Percentiles rank a stretch among this genome's conserved stretches.
Evolutionary conservation across 495 filamentous ascomycete species (phyloP).

Genomic region (Gamarada debralockiae): DNA sequence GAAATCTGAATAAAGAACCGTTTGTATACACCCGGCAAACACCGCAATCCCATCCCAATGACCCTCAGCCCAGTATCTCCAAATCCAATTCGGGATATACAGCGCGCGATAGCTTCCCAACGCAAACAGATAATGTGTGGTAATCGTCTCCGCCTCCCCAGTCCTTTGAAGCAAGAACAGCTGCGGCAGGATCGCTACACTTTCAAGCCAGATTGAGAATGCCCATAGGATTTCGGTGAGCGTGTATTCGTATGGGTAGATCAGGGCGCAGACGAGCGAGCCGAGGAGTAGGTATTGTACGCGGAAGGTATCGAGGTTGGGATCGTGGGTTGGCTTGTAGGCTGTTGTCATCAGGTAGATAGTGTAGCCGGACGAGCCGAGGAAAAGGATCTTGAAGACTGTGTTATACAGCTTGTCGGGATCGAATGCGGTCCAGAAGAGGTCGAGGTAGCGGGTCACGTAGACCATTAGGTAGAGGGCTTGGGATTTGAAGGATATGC

Average conservation of each 20-base stretch:
- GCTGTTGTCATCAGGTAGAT: slow-evolving; percentile 95
- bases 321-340: slow-evolving; percentile 94
- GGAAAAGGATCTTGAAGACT: slow-evolving; percentile 93
- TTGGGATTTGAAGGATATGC: slow-evolving; percentile 98
- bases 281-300: slow-evolving; percentile 86
- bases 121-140: slow-evolving; percentile 97
- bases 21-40: slow-evolving; percentile 85
- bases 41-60: slow-evolving; percentile 81
- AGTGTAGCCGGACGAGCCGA: slow-evolving; percentile 82
- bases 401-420: slow-evolving; percentile 81
- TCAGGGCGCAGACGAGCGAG: slow-evolving; percentile 69
- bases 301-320: slow-evolving; percentile 93
- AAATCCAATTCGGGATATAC: slow-evolving; percentile 99
- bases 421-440: slow-evolving; percentile 79
- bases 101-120: slow-evolving; percentile 85
- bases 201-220: slow-evolving; percentile 96
- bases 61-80: slow-evolving; percentile 71
- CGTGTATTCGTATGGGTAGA: slow-evolving; percentile 82
- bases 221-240: slow-evolving; percentile 82
- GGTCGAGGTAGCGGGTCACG: slow-evolving; percentile 79
- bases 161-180: slow-evolving; percentile 97
- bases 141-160: slow-evolving; percentile 97
- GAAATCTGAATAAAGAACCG: slow-evolving; percentile 94
- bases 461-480: slow-evolving; percentile 91
- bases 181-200: slow-evolving; percentile 93